Percentiles rank a stretch among this genome's conserved stretches.
Conservation (phyloP, 192 early-diverging fungal species). For the Coemansia sp. region DNA sequence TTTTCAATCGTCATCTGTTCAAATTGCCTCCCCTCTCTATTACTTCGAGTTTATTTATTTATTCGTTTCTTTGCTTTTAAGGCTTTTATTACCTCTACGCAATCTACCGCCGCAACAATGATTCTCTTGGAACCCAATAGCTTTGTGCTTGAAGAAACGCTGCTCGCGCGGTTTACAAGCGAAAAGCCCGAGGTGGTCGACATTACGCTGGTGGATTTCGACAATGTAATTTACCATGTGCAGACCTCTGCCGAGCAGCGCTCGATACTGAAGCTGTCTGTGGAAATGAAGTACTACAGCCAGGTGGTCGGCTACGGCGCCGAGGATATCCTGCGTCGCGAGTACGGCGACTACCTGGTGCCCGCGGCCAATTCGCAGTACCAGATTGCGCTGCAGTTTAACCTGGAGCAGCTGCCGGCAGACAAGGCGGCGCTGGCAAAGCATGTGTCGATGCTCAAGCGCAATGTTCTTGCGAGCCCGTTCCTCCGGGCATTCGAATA, state of each 20-base stretch:
- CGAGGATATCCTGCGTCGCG: conserved; percentile 72
- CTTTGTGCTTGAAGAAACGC: conserved; percentile 61
- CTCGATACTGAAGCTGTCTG: conserved; percentile 65
- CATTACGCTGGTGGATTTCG: conserved; percentile 92
- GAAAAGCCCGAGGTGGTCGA: conserved; percentile 68
- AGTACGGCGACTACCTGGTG: conserved; percentile 73
- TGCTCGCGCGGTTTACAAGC: conserved; percentile 59
- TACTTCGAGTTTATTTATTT: too few species aligned
- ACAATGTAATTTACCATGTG: conserved; percentile 88
- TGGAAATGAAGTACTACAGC: conserved; percentile 78
- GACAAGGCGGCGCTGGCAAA: conserved; percentile 75
- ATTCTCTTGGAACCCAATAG: conserved; percentile 57
- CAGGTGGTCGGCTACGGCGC: conserved; percentile 83
- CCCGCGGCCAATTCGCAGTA: conserved; percentile 61
- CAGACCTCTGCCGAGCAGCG: conserved; percentile 58
- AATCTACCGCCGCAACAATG: conserved; percentile 24
- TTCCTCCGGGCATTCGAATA: conserved; percentile 88
- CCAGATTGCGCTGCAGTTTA: conserved; percentile 81
- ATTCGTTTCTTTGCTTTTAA: background rate
- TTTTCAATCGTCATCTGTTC: background rate
- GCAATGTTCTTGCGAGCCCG: conserved; percentile 90
- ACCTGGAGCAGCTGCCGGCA: conserved; percentile 70
- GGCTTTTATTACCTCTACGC: conserved; percentile 6
- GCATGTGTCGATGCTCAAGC: conserved; percentile 86
- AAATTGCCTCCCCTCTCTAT: background rate